Conservation (phyloP, 371 early-diverging fungal genomes). For the Circinella umbellata region DNA sequence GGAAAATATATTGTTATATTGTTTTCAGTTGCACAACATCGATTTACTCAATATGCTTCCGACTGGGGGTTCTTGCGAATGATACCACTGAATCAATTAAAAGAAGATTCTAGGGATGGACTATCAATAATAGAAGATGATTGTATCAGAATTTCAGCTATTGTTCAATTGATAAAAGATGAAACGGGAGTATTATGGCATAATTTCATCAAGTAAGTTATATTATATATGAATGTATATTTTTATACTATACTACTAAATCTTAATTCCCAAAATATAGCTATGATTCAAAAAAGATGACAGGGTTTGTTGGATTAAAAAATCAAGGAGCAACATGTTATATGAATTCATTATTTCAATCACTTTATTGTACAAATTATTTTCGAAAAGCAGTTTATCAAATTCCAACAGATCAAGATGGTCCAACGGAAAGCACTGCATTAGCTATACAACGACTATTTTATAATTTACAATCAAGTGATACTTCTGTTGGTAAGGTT, state of each 20-base stretch:
- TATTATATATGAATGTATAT: background rate
- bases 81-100: slow-evolving; percentile 44
- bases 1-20: no score
- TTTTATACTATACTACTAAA: no score
- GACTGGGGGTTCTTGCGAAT: slow-evolving; percentile 96
- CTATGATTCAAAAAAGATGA: slow-evolving; percentile 87
- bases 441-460: slow-evolving; percentile 96
- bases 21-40: slow-evolving; percentile 74
- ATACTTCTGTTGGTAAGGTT: slow-evolving; percentile 64
- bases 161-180: slow-evolving; percentile 83
- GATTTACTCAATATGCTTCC: slow-evolving; percentile 79
- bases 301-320: slow-evolving; percentile 94
- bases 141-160: slow-evolving; percentile 69
- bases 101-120: background rate
- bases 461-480: slow-evolving; percentile 81
- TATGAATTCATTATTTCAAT: slow-evolving; percentile 98
- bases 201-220: slow-evolving; percentile 74
- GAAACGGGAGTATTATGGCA: slow-evolving; percentile 94
- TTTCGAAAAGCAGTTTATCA: slow-evolving; percentile 91
- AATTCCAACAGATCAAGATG: slow-evolving; percentile 89
- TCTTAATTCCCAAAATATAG: slow-evolving; percentile 27
- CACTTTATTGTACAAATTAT: slow-evolving; percentile 93
- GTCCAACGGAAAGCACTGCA: slow-evolving; percentile 86
- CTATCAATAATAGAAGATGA: slow-evolving; percentile 65
- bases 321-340: slow-evolving; percentile 99